Evolutionary conservation across 768 basidiomycete genomes (phyloP).

Genomic region (Tulasnella calospora): DNA sequence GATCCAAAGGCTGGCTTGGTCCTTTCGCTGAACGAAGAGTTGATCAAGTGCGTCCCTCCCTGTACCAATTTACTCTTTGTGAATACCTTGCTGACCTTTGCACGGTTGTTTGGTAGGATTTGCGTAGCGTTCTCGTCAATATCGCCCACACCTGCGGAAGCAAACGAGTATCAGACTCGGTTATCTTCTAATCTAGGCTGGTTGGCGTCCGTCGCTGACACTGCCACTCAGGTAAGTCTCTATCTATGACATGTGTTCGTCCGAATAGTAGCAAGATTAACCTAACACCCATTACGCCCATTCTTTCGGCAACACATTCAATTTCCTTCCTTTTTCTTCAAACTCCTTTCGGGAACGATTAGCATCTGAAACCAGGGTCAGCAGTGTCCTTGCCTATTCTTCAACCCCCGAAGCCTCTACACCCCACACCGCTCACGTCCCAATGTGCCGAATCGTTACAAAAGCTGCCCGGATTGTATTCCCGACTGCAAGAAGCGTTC

Average conservation of each 20-base stretch:
- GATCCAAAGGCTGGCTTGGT: slow-evolving; percentile 16
- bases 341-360: neutral
- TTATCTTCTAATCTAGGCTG: slow-evolving; percentile 12
- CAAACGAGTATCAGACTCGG: slow-evolving; percentile 12
- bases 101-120: slow-evolving; percentile 6
- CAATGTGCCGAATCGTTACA: slow-evolving; percentile 9
- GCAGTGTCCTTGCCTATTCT: slow-evolving; percentile 11
- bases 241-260: neutral
- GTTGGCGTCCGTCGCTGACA: slow-evolving; percentile 14
- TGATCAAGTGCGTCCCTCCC: slow-evolving; percentile 15
- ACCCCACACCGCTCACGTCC: slow-evolving; percentile 12
- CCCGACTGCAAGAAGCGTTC: slow-evolving; percentile 13
- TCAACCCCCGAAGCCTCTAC: slow-evolving; percentile 10
- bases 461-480: slow-evolving; percentile 18
- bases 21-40: slow-evolving; percentile 9
- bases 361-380: slow-evolving; percentile 19
- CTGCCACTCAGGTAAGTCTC: slow-evolving; percentile 9
- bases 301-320: neutral
- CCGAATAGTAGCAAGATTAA: neutral
- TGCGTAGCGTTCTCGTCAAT: slow-evolving; percentile 7
- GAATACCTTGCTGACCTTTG: neutral
- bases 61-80: neutral
- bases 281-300: neutral
- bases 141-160: slow-evolving; percentile 12
- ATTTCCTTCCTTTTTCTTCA: neutral